These are phyloP conservation scores for Fusarium lateritium DNA, from an alignment of 2,329 filamentous ascomycete genomes.

Conservation along the genomic window DNA sequence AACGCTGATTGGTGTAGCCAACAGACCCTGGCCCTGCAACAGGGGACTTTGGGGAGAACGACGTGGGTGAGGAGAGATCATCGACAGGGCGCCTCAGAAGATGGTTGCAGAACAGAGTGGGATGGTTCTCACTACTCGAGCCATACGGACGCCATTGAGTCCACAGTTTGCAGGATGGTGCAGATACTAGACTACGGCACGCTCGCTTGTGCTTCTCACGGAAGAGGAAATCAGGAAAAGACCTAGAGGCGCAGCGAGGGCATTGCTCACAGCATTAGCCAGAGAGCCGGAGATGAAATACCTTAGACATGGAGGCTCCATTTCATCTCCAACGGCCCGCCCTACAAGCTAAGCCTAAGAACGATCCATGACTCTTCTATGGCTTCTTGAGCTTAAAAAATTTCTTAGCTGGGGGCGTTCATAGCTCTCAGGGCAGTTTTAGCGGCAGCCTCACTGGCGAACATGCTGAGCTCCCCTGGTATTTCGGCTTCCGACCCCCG, in stretches of 20 bases:
- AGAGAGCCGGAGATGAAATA: neutral
- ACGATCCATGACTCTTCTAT: constrained; percentile 28
- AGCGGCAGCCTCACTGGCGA: constrained; percentile 25
- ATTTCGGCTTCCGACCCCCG: constrained; percentile 48
- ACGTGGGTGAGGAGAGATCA: constrained; percentile 27
- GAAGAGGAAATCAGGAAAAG: neutral
- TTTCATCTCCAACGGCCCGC: constrained; percentile 13
- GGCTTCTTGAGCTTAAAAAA: constrained; percentile 20
- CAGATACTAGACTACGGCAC: constrained; percentile 4
- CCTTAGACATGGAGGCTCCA: neutral
- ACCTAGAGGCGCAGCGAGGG: constrained; percentile 9
- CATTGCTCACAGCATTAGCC: neutral
- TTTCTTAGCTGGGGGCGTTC: neutral
- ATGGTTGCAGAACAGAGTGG: constrained; percentile 31
- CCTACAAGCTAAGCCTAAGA: constrained; percentile 2
- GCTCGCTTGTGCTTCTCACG: constrained; percentile 15
- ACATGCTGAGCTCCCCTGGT: constrained; percentile 23
- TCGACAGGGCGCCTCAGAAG: constrained; percentile 14
- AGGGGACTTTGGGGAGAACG: constrained; percentile 27
- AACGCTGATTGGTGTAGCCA: constrained; percentile 22
- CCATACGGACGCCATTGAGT: constrained; percentile 30
- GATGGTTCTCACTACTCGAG: constrained; percentile 27
- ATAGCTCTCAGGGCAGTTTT: constrained; percentile 21
- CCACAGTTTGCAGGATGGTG: constrained; percentile 21
- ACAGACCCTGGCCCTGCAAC: constrained; percentile 29